These are phyloP conservation scores for Metschnikowia baotianmanensis DNA, from an alignment of 805 yeast genomes.

Conservation along the genomic window DNA sequence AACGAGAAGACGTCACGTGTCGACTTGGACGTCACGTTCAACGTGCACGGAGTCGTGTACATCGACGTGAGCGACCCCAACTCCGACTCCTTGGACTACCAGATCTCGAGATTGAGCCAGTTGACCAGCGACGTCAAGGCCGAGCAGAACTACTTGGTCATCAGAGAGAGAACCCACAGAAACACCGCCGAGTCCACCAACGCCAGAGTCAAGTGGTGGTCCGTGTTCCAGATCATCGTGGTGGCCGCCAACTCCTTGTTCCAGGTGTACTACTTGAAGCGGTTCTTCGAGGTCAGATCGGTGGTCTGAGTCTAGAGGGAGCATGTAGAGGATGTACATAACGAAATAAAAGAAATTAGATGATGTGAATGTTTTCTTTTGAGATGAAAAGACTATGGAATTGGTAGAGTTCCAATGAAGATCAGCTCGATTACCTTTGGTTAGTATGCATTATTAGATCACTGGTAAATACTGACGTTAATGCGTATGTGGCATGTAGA, in stretches of 20 bases:
- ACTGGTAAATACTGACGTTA: too few relatives aligned
- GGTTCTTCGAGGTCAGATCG: conserved; percentile 93
- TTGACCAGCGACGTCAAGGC: conserved; percentile 84
- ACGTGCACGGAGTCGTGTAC: conserved; percentile 89
- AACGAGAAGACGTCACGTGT: conserved; percentile 72
- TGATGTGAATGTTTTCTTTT: too few relatives aligned
- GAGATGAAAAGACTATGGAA: too few relatives aligned
- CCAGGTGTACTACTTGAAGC: conserved; percentile 89
- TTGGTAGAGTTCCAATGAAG: too few relatives aligned
- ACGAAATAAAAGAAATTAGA: neutral
- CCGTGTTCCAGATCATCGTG: conserved; percentile 82
- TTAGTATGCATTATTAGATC: too few relatives aligned
- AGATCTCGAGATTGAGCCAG: conserved; percentile 71
- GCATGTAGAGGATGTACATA: neutral
- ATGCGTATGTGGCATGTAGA: too few relatives aligned
- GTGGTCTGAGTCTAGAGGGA: conserved; percentile 57
- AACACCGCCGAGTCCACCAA: conserved; percentile 98
- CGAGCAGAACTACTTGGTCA: conserved; percentile 89
- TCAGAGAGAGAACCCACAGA: conserved; percentile 96
- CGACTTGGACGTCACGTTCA: conserved; percentile 91
- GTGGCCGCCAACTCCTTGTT: conserved; percentile 85
- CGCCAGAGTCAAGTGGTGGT: conserved; percentile 98
- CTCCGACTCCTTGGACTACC: conserved; percentile 76
- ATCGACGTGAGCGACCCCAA: conserved; percentile 76
- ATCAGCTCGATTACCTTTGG: too few relatives aligned